These are phyloP conservation scores for Calendula officinalis DNA, from an alignment of 129 eudicot genomes.

Conservation along the genomic window DNA sequence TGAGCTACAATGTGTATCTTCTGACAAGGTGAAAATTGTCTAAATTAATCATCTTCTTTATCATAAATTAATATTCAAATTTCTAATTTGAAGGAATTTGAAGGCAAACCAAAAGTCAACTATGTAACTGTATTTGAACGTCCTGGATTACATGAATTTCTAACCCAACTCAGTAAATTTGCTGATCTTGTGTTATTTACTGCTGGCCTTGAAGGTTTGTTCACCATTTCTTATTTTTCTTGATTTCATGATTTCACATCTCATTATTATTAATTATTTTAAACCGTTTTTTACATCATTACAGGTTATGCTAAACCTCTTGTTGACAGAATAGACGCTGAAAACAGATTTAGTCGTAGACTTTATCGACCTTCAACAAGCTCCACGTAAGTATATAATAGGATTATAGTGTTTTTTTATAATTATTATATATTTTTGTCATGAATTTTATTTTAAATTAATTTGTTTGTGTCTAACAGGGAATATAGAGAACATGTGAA, in stretches of 20 bases:
- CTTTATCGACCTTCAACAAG: slow-evolving; percentile 93
- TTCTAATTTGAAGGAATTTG: slow-evolving; percentile 62
- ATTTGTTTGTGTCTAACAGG: slow-evolving; percentile 34
- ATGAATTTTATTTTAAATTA: neutral
- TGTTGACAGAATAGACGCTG: slow-evolving; percentile 86
- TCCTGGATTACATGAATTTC: slow-evolving; percentile 85
- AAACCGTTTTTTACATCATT: slow-evolving; percentile 13
- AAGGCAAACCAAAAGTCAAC: slow-evolving; percentile 93
- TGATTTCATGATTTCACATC: neutral
- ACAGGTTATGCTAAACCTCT: slow-evolving; percentile 98
- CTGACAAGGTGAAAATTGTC: slow-evolving; percentile 65
- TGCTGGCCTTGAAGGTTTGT: slow-evolving; percentile 96
- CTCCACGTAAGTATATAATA: slow-evolving; percentile 69
- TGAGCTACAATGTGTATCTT: slow-evolving; percentile 88
- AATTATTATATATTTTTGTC: no score
- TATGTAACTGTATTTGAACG: slow-evolving; percentile 98
- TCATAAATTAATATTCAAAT: slow-evolving; percentile 10
- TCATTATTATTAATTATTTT: slow-evolving; percentile 10
- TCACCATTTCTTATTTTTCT: neutral
- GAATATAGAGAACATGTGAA: slow-evolving; percentile 90
- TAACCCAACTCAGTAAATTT: slow-evolving; percentile 74
- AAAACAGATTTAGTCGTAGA: slow-evolving; percentile 63
- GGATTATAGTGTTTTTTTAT: no score
- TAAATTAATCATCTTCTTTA: slow-evolving; percentile 6
- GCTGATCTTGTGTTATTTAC: slow-evolving; percentile 94